Conservation (phyloP, 2,329 filamentous ascomycete species). For the Fusarium sp. region DNA sequence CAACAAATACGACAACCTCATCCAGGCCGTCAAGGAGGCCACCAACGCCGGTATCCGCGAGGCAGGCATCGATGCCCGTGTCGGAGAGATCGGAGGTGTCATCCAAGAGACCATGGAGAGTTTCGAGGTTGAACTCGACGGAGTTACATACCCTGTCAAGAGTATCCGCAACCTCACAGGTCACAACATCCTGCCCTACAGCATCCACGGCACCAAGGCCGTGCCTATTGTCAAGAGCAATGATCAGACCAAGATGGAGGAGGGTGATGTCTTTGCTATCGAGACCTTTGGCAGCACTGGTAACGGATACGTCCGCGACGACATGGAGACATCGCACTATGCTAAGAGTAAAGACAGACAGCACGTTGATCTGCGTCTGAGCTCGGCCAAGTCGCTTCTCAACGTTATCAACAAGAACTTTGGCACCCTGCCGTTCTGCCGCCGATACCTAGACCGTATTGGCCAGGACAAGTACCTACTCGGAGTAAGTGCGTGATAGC, state of each 20-base stretch:
- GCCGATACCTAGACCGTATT: constrained; percentile 91
- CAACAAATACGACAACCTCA: constrained; percentile 78
- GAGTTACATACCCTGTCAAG: constrained; percentile 83
- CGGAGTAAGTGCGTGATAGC: constrained; percentile 70
- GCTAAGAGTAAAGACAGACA: constrained; percentile 79
- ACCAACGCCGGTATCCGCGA: constrained; percentile 87
- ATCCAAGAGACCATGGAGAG: constrained; percentile 96
- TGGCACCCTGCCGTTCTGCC: constrained; percentile 89
- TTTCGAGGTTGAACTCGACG: constrained; percentile 87
- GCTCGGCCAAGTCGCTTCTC: constrained; percentile 86
- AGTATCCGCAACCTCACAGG: constrained; percentile 89
- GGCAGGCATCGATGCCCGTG: constrained; percentile 91
- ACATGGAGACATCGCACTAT: constrained; percentile 93
- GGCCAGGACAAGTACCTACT: constrained; percentile 95
- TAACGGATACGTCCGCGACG: constrained; percentile 87
- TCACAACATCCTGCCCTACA: constrained; percentile 89
- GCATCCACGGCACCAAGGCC: constrained; percentile 92
- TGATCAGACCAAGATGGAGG: constrained; percentile 96
- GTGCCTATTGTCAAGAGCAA: constrained; percentile 92
- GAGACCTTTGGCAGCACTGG: constrained; percentile 97
- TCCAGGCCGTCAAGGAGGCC: constrained; percentile 79
- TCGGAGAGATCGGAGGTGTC: constrained; percentile 84
- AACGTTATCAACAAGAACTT: constrained; percentile 97
- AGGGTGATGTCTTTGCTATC: constrained; percentile 94
- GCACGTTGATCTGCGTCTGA: constrained; percentile 80